Percentiles rank a stretch among this genome's conserved stretches.
phyloP scores from a whole-genome alignment of 768 basidiomycete species.

The Hydnum rufescens region DNA sequence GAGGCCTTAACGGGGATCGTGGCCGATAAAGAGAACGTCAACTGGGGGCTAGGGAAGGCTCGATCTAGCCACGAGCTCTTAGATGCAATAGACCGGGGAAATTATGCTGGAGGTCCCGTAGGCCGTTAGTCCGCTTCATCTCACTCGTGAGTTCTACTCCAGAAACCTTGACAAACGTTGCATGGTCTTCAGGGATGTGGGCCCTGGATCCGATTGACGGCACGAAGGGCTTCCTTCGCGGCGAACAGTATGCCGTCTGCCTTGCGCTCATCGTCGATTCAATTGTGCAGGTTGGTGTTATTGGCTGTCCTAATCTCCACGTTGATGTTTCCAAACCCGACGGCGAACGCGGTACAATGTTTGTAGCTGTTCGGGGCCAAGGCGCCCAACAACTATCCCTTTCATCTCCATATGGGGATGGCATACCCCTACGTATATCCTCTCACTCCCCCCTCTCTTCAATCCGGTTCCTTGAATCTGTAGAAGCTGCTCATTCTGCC shows the following conservation, averaged over 20 bases:
- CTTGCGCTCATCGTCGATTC: constrained; percentile 65
- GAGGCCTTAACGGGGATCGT: constrained; percentile 45
- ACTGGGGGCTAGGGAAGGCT: constrained; percentile 43
- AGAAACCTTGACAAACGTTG: neutral
- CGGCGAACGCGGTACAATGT: constrained; percentile 55
- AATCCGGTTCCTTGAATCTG: constrained; percentile 70
- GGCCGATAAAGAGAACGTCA: constrained; percentile 32
- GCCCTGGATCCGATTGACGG: constrained; percentile 83
- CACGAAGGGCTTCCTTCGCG: constrained; percentile 81
- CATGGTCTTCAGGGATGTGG: constrained; percentile 44
- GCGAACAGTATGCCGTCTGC: constrained; percentile 87
- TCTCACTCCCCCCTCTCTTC: constrained; percentile 17
- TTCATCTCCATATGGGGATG: neutral
- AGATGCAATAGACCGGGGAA: constrained; percentile 73
- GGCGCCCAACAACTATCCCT: constrained; percentile 32
- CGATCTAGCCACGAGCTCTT: constrained; percentile 42
- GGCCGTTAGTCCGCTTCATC: constrained; percentile 37
- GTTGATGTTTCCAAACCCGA: constrained; percentile 31
- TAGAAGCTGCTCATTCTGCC: constrained; percentile 83
- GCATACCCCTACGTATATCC: neutral
- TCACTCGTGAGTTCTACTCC: constrained; percentile 1
- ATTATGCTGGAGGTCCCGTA: constrained; percentile 41
- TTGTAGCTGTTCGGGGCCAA: constrained; percentile 70
- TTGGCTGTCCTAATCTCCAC: constrained; percentile 86
- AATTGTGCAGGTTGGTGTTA: constrained; percentile 60